phyloP scores from a whole-genome alignment of 2,329 filamentous ascomycete species.

The Colletotrichum lindemuthianum region DNA sequence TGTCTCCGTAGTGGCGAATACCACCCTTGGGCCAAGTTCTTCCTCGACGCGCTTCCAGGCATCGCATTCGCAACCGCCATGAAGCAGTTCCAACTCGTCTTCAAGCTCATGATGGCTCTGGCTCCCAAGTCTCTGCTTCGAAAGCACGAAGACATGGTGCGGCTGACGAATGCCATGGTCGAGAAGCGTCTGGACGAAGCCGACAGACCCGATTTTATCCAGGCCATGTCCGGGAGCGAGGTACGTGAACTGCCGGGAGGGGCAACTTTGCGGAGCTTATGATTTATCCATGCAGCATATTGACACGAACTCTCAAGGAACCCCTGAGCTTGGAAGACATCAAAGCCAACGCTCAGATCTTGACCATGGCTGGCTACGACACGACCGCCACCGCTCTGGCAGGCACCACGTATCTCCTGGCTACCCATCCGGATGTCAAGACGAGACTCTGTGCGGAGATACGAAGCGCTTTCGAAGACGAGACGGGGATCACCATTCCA shows the following conservation, averaged over 20 bases:
- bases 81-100: no score
- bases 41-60: no score
- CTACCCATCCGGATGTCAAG: constrained; percentile 42
- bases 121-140: not conserved
- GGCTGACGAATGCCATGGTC: not conserved
- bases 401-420: constrained; percentile 41
- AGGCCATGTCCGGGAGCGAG: not conserved
- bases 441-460: constrained; percentile 49
- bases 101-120: no score
- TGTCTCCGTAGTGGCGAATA: no score
- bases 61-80: no score
- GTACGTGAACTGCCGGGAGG: not conserved
- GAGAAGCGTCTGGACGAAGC: not conserved
- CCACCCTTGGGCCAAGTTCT: no score
- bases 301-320: no score
- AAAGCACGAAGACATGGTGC: constrained; percentile 1
- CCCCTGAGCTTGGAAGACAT: no score
- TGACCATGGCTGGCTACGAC: constrained; percentile 40
- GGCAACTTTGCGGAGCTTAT: no score
- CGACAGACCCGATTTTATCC: not conserved
- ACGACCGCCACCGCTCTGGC: constrained; percentile 45
- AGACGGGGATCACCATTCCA: constrained; percentile 48
- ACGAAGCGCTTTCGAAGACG: constrained; percentile 43
- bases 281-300: no score
- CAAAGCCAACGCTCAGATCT: no score